Evolutionary conservation across 257 asterid species (phyloP).

Genomic region (Solanum dulcamara): DNA sequence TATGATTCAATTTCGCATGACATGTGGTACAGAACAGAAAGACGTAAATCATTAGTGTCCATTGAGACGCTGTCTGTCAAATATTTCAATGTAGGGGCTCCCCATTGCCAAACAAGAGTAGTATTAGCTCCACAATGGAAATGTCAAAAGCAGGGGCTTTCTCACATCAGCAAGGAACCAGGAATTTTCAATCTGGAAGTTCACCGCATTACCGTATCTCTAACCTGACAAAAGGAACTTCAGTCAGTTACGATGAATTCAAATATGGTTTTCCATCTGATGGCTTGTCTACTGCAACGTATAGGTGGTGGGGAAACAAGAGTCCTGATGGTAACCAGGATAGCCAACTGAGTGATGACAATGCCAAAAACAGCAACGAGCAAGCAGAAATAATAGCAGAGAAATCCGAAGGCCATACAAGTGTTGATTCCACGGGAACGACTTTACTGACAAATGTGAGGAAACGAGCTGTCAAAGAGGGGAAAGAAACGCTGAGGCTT

Average conservation of each 20-base stretch:
- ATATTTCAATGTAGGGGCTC: conserved; percentile 10
- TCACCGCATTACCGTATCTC: conserved; percentile 14
- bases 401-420: conserved; percentile 6
- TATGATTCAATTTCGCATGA: not conserved
- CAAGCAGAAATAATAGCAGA: not conserved
- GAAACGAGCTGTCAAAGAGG: conserved; percentile 46
- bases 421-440: conserved; percentile 1
- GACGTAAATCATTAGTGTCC: not conserved
- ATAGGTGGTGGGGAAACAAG: conserved; percentile 64
- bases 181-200: conserved; percentile 15
- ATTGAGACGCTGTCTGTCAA: not conserved
- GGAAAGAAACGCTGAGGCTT: conserved; percentile 34
- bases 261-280: conserved; percentile 69
- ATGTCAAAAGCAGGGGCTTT: conserved; percentile 10
- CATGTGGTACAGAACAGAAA: not conserved
- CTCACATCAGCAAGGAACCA: conserved; percentile 33
- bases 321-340: not conserved
- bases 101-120: conserved; percentile 21
- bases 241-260: conserved; percentile 40
- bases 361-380: not conserved
- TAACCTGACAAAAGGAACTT: conserved; percentile 16
- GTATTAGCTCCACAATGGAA: conserved; percentile 14
- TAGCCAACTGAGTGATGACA: not conserved
- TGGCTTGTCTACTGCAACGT: conserved; percentile 49
- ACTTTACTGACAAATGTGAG: conserved; percentile 37